These are phyloP conservation scores for Brasilioporus rufonigricans DNA, from an alignment of 768 basidiomycete species.

Conservation along the genomic window DNA sequence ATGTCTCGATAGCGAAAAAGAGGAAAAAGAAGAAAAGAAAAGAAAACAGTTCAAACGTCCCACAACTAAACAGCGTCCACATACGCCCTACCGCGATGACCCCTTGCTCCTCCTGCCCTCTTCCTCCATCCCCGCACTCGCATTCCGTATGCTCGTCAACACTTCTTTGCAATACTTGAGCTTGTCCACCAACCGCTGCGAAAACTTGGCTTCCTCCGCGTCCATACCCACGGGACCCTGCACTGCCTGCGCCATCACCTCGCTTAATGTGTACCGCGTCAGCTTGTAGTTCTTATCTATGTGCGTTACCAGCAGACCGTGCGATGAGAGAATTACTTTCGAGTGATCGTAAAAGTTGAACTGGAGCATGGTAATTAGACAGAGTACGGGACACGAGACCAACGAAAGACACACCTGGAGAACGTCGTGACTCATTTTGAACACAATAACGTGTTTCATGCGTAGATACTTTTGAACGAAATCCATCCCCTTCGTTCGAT, in stretches of 20 bases:
- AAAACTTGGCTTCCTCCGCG: slow-evolving; percentile 57
- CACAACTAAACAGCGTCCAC: not conserved
- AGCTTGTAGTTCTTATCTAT: slow-evolving; percentile 88
- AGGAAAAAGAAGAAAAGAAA: not conserved
- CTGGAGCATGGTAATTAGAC: slow-evolving; percentile 41
- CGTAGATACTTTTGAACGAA: slow-evolving; percentile 94
- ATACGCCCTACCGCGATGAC: slow-evolving; percentile 10
- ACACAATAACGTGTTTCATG: slow-evolving; percentile 97
- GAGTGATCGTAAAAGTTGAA: slow-evolving; percentile 99
- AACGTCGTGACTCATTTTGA: slow-evolving; percentile 93
- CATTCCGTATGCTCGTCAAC: slow-evolving; percentile 63
- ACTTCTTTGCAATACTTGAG: slow-evolving; percentile 82
- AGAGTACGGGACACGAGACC: not conserved
- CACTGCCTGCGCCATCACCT: slow-evolving; percentile 61
- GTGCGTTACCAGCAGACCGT: slow-evolving; percentile 78
- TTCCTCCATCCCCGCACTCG: slow-evolving; percentile 41
- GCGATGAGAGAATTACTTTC: slow-evolving; percentile 84
- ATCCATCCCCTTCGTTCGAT: slow-evolving; percentile 80
- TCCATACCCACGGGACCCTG: slow-evolving; percentile 33
- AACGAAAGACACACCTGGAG: slow-evolving; percentile 68
- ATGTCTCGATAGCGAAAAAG: not conserved
- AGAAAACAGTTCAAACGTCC: not conserved
- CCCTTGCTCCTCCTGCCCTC: slow-evolving; percentile 13
- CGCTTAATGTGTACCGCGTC: slow-evolving; percentile 68
- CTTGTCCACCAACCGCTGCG: slow-evolving; percentile 68